Base-by-base conservation (phyloP, 306 rosid genomes). In the Aeschynomene evenia region DNA sequence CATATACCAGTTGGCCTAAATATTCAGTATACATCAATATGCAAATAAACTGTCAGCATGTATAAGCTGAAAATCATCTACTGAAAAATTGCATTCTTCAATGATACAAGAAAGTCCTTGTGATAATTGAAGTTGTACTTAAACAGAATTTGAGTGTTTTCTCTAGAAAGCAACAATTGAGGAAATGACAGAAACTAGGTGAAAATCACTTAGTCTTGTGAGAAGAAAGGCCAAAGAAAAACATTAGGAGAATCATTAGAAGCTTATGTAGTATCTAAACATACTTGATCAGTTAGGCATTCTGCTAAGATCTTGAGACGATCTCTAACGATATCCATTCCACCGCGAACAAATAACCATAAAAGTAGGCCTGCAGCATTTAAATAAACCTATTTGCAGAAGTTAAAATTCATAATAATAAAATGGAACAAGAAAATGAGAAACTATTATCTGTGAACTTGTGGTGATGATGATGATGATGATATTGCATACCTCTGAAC, bases 1-100 rank as follows among this genome's bases (percentile, higher is more conserved):
- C 36, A 83, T 0, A 85, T 84, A 77, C 98, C 98, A 92, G 82
- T 83, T 83, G 22, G 76, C 85, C 98, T 92, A 81, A 70, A 60
- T 33, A 43, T 45, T 45, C 42, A 71, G 22, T 48, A 71, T 57
- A 51, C 59, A 63, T 58, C 53, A 58, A 72, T 33, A 40, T 40
- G 48, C 48, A 40, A 40, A 40, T 40, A 40, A 40, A 40, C 48
- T 2, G 48, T 40, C 48, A 40, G 48, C 48, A 13, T 40, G 4
- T 13, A 40, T 55, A 50, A 64, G 60, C 37, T 36, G 31, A 28
- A 28, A 28, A 28, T 3, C 31, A 1, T 28, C 5, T 3, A 28
- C 31, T 28, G 31, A 28, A 28, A 28, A 33, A 8, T 33, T 4
- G 37, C 37, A 6, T 33, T 6, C 6, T 33, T 33, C 9, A 33